Evolutionary conservation across 148 eudicot species (phyloP), one percentile per base, ranked within the genome.

Genomic region (Nepenthes mirabilis): DNA sequence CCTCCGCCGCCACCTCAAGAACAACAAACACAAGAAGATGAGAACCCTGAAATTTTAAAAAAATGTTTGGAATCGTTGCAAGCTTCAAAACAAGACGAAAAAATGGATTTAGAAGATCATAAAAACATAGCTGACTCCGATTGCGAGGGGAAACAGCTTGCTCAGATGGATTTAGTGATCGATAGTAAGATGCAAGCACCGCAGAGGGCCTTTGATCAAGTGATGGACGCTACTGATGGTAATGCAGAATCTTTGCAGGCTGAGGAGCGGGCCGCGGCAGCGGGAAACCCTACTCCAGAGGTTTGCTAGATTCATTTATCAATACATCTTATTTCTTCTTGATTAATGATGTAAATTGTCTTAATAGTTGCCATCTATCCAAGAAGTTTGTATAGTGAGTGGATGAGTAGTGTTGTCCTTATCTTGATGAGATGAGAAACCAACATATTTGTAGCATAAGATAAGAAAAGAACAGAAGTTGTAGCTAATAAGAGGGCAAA

Each of bases 81-180:
- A 56, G 23, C 35, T 45, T 37, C 32, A 36, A 64, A 45, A 23
- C 14, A 36, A 1, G 9, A n/a, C 5, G 34, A 33, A 52, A 52
- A 3, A 13, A 36, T 8, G 4, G 45, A 34, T 37, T 63, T 14
- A 11, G 68, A 47, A 23, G 67, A 6, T 52, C n/a, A 52, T 7
- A 36, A 49, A 52, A 8, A 5, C 37, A 11, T 1, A 34, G 60
- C 8, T 3, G 70, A n/a, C 13, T 61, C 61, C 23, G 45, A 14
- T 23, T 52, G 40, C 36, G 65, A 72, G 63, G 63, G 12, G 66
- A 56, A 55, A 14, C 14, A 6, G 58, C 3, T 34, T 33, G 9
- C 9, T 11, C n/a, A 11, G 47, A 33, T 9, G 8, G 35, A 37
- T 40, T 3, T 4, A 40, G 4, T 40, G 45, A 40, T 40, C 8